phyloP scores from a whole-genome alignment of 192 early-diverging fungal genomes.

The Ambispora gerdemannii region DNA sequence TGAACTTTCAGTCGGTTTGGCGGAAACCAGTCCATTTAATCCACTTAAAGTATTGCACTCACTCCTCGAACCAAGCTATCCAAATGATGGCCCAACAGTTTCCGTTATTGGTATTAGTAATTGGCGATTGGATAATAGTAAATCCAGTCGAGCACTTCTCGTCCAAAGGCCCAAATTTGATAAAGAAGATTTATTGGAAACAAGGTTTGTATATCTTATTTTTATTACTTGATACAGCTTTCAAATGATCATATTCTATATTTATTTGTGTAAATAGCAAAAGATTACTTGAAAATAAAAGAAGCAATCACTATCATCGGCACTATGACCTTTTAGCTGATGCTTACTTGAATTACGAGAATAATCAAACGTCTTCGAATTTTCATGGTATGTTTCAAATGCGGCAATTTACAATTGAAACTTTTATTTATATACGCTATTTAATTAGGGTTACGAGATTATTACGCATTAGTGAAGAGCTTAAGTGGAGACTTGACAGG shows the following conservation, averaged over 20 bases:
- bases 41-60: slow-evolving; percentile 29
- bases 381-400: slow-evolving; percentile 21
- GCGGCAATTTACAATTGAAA: no score
- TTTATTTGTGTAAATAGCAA: no score
- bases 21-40: slow-evolving; percentile 21
- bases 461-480: slow-evolving; percentile 17
- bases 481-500: neutral
- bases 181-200: slow-evolving; percentile 12
- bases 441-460: slow-evolving; percentile 12
- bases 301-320: neutral
- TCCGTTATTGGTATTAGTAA: slow-evolving; percentile 29
- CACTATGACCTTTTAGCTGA: neutral
- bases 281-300: neutral
- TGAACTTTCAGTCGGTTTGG: slow-evolving; percentile 26
- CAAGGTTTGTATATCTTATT: no score
- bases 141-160: slow-evolving; percentile 24
- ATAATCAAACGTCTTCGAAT: slow-evolving; percentile 16
- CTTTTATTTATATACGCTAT: neutral
- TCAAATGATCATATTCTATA: no score
- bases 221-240: no score
- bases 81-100: slow-evolving; percentile 11
- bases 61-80: slow-evolving; percentile 30
- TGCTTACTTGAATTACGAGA: slow-evolving; percentile 11
- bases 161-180: slow-evolving; percentile 23
- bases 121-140: slow-evolving; percentile 33